These are phyloP conservation scores for Agrocybe chaxingu DNA, from an alignment of 768 basidiomycete genomes.

Conservation along the genomic window DNA sequence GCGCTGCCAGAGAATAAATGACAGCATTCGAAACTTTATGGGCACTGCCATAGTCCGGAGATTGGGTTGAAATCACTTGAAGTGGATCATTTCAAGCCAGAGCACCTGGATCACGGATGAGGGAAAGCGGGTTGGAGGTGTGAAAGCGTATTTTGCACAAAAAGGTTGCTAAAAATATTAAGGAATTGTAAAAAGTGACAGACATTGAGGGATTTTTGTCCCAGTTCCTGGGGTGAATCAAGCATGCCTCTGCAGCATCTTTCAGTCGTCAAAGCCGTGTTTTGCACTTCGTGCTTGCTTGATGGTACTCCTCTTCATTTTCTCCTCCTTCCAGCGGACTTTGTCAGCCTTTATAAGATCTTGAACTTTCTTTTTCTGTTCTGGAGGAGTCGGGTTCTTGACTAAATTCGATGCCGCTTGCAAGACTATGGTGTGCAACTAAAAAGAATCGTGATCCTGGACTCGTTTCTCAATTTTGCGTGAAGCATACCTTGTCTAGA, in stretches of 20 bases:
- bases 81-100: too few species aligned
- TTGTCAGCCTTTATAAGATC: conserved; percentile 42
- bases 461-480: not conserved
- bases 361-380: conserved; percentile 54
- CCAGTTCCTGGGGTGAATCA: too few species aligned
- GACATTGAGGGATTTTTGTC: too few species aligned
- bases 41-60: too few species aligned
- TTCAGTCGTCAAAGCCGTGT: not conserved
- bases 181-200: too few species aligned
- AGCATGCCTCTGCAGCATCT: too few species aligned
- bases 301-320: conserved; percentile 48
- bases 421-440: conserved; percentile 56
- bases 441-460: not conserved
- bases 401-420: conserved; percentile 43
- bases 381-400: conserved; percentile 51
- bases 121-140: too few species aligned
- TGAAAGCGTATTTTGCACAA: too few species aligned
- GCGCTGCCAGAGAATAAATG: too few species aligned
- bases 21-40: not conserved
- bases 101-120: too few species aligned
- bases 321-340: conserved; percentile 44
- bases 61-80: too few species aligned
- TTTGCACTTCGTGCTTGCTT: conserved; percentile 33
- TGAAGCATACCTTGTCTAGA: conserved; percentile 51
- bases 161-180: not conserved